These are phyloP conservation scores for Sporisorium exsertum DNA, from an alignment of 1,284 basidiomycete genomes.

Conservation along the genomic window DNA sequence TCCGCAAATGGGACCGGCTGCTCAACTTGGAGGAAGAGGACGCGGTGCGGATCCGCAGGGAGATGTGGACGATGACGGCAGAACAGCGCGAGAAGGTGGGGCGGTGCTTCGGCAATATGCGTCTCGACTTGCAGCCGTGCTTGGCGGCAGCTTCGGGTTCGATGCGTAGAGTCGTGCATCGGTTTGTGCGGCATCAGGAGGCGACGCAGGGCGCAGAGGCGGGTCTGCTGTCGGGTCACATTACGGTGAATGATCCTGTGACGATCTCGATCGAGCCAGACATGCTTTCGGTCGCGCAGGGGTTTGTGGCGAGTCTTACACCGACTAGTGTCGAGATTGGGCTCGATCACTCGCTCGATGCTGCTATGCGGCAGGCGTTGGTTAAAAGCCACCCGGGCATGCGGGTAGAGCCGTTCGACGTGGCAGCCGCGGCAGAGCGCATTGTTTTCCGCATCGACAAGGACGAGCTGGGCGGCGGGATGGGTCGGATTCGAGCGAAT, in stretches of 20 bases:
- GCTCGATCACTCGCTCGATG: conserved; percentile 80
- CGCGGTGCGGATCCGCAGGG: conserved; percentile 82
- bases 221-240: conserved; percentile 80
- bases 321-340: conserved; percentile 79
- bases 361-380: conserved; percentile 42
- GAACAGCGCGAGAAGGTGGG: conserved; percentile 78
- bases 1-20: conserved; percentile 88
- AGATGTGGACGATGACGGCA: conserved; percentile 92
- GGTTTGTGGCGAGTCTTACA: conserved; percentile 82
- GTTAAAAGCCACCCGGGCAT: conserved; percentile 8
- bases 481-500: conserved; percentile 89
- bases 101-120: conserved; percentile 70
- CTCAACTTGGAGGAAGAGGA: conserved; percentile 91
- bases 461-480: conserved; percentile 87
- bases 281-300: conserved; percentile 83
- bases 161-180: conserved; percentile 75
- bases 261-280: conserved; percentile 84
- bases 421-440: conserved; percentile 14
- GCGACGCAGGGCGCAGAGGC: conserved; percentile 55
- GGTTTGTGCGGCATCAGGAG: conserved; percentile 73
- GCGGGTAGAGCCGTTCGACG: conserved; percentile 1
- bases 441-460: conserved; percentile 88
- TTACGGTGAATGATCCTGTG: conserved; percentile 83
- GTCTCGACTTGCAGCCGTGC: conserved; percentile 15
- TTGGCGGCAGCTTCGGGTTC: conserved; percentile 12